A percentile compares a stretch with the other conserved stretches of the same genome.
phyloP scores from a whole-genome alignment of 768 basidiomycete genomes.

The Lepiota venenata region DNA sequence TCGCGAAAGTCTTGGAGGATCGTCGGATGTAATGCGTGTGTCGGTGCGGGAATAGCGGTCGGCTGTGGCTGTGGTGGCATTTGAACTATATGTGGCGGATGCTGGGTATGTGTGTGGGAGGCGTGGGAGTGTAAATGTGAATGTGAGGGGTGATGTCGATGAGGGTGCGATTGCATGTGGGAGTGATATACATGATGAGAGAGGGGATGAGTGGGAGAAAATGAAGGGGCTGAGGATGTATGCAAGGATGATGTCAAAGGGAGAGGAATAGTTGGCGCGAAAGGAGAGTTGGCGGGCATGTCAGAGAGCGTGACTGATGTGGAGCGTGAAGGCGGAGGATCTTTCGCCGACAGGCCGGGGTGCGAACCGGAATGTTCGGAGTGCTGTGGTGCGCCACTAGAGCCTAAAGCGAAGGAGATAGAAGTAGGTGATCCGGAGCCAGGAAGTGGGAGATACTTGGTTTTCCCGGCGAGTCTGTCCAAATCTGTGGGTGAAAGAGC shows the following conservation, averaged over 20 bases:
- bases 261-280: neutral
- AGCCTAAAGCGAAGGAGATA: slow-evolving; percentile 1
- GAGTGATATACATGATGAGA: neutral
- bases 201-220: neutral
- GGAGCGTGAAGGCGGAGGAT: slow-evolving; percentile 7
- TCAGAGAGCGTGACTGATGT: slow-evolving; percentile 12
- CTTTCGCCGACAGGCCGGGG: neutral
- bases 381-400: slow-evolving; percentile 1
- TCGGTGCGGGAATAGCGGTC: neutral
- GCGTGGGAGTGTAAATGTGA: neutral
- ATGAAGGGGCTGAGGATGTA: neutral
- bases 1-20: slow-evolving; percentile 55
- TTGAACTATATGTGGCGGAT: neutral
- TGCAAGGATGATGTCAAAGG: neutral
- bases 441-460: slow-evolving; percentile 23
- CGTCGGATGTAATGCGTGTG: slow-evolving; percentile 40
- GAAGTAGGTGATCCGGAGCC: neutral
- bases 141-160: no score
- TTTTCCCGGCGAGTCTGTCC: slow-evolving; percentile 54
- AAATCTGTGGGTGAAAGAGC: slow-evolving; percentile 42
- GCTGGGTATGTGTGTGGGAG: neutral
- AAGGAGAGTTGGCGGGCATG: neutral
- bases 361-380: neutral
- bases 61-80: neutral
- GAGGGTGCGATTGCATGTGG: no score